Evolutionary conservation across 257 asterid genomes (phyloP), one percentile per base, ranked within the genome.

Genomic region (Craterostigma plantagineum): DNA sequence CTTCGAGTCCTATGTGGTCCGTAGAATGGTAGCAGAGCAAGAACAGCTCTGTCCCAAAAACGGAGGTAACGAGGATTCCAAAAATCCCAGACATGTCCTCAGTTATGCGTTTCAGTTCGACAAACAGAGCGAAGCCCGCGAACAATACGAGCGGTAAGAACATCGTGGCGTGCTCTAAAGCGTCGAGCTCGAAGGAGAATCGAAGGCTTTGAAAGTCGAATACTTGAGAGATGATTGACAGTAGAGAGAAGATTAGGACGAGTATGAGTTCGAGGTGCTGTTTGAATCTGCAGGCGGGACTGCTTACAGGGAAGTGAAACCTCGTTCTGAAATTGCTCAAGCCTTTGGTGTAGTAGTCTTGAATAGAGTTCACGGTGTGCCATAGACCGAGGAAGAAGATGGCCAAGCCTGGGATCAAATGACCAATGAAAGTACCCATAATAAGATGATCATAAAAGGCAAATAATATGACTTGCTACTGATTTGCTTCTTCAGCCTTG

Each of bases 11-110:
- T 7, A 67, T 46, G 18, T 76, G 92, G 59, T 84, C 85, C 0
- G 90, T 57, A 12, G 95, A 84, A 55, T 79, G 95, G 43, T 69
- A 79, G 52, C 70, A 86, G 44, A 84, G 82, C 49, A 84, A 66
- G 79, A 84, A 84, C 46, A 79, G 70, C 67, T 84, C 92, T 47
- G 67, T 81, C 9, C 70, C 79, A 0, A 79, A 79, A 57, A 79
- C 71, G 3, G 90, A 79, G 43, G 72, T 63, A 76, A 23, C 30
- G 30, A 23, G 30, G 30, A 23, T 23, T 23, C 30, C 30, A 6
- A 23, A 23, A 23, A 23, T 23, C 6, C 2, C 30, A 23, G 30
- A 23, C 30, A 23, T 23, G 30, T 23, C 30, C 30, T 23, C 30
- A 3, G 87, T 48, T 35, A 58, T 62, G 36, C 55, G 48, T 42